Conservation (phyloP, 148 eudicot genomes). For the Rhododendron williamsianum region DNA sequence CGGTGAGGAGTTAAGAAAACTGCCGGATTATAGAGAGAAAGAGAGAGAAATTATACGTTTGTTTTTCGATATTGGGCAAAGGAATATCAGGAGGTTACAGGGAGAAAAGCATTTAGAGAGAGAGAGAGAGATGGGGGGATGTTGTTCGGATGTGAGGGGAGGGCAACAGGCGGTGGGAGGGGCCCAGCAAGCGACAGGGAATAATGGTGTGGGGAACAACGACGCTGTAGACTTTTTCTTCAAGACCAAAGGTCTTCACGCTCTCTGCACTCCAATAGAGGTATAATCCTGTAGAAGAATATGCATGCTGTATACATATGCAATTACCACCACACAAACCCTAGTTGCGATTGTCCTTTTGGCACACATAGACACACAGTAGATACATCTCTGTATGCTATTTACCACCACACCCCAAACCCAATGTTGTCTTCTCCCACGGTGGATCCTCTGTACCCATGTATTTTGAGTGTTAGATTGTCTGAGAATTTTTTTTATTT, state of each 20-base stretch:
- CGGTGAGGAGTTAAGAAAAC: neutral
- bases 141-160: conserved; percentile 3
- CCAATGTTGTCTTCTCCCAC: neutral
- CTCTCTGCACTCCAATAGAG: neutral
- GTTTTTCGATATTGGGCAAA: neutral
- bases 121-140: neutral
- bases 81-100: too few relatives aligned
- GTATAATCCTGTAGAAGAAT: neutral
- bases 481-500: neutral
- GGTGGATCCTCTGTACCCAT: neutral
- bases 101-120: too few relatives aligned
- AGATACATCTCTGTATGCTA: neutral
- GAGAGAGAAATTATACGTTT: neutral
- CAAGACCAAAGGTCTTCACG: neutral
- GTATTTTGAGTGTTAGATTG: too few relatives aligned
- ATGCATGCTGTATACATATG: too few relatives aligned
- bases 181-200: neutral
- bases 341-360: neutral
- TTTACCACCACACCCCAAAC: too few relatives aligned
- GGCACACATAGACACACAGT: neutral
- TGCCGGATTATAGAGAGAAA: neutral
- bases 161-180: conserved; percentile 2
- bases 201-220: neutral
- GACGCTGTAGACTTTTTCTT: neutral
- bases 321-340: neutral